phyloP scores from a whole-genome alignment of 495 filamentous ascomycete species.

The Paragyromitra xinjiangensis region DNA sequence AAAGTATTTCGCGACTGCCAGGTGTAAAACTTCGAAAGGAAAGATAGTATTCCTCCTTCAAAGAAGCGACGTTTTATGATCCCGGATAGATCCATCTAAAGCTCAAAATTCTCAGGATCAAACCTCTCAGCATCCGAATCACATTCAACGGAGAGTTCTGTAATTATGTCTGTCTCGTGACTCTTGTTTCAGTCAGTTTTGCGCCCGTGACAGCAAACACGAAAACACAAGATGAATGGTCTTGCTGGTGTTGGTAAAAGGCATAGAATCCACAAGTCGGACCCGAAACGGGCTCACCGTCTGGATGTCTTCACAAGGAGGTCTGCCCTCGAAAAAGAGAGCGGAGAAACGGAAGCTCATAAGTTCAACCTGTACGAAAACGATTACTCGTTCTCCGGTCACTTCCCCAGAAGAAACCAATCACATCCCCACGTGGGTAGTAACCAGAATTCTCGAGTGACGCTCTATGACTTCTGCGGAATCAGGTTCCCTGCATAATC shows the following conservation, averaged over 20 bases:
- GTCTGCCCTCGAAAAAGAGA: background rate
- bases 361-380: background rate
- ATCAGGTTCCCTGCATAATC: slow-evolving; percentile 36
- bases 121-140: background rate
- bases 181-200: background rate
- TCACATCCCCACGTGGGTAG: slow-evolving; percentile 33
- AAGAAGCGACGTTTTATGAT: background rate
- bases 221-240: slow-evolving; percentile 15
- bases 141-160: slow-evolving; percentile 1
- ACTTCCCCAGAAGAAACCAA: slow-evolving; percentile 19
- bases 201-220: slow-evolving; percentile 8
- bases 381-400: background rate
- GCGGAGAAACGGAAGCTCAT: background rate
- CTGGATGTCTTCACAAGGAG: background rate
- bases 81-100: background rate
- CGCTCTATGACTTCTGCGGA: slow-evolving; percentile 24
- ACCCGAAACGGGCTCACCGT: background rate
- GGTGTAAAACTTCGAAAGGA: background rate
- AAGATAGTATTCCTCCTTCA: background rate
- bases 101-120: background rate
- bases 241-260: background rate
- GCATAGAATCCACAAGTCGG: slow-evolving; percentile 5
- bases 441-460: slow-evolving; percentile 35
- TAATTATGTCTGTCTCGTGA: background rate
- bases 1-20: background rate